These are phyloP conservation scores for Botrytis aclada DNA, from an alignment of 2,329 filamentous ascomycete genomes.

Conservation along the genomic window DNA sequence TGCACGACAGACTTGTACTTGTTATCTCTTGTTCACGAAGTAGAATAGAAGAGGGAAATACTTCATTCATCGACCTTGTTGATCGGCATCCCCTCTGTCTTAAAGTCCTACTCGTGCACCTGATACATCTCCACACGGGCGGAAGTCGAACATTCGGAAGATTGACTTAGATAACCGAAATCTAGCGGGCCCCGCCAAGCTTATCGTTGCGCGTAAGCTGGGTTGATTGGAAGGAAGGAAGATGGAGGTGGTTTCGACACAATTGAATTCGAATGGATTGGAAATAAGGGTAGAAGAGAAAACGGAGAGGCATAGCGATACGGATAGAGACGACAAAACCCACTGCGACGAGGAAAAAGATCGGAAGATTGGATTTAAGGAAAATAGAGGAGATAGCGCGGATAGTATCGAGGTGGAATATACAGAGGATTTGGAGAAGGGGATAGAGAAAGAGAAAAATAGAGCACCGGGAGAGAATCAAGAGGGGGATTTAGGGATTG, in stretches of 20 bases:
- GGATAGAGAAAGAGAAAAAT: neutral
- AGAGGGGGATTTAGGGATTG: neutral
- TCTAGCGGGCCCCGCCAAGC: slow-evolving; percentile 3
- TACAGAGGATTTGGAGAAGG: neutral
- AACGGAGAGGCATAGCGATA: neutral
- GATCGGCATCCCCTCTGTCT: neutral
- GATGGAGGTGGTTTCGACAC: neutral
- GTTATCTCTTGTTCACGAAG: neutral
- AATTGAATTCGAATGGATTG: neutral
- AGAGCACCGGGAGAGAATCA: neutral
- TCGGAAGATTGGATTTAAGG: neutral
- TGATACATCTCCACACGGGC: neutral
- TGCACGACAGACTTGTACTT: neutral
- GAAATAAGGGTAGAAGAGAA: neutral
- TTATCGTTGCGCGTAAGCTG: neutral
- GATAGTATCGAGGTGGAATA: neutral
- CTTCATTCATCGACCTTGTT: neutral
- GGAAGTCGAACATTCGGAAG: neutral
- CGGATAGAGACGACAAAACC: neutral
- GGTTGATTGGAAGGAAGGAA: neutral
- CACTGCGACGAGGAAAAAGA: neutral
- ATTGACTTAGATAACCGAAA: neutral
- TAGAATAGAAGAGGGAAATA: neutral
- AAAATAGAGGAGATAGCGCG: neutral
- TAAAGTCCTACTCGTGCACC: neutral